Evolutionary conservation across 2,329 filamentous ascomycete species (phyloP).

Genomic region (Fusarium sp.): DNA sequence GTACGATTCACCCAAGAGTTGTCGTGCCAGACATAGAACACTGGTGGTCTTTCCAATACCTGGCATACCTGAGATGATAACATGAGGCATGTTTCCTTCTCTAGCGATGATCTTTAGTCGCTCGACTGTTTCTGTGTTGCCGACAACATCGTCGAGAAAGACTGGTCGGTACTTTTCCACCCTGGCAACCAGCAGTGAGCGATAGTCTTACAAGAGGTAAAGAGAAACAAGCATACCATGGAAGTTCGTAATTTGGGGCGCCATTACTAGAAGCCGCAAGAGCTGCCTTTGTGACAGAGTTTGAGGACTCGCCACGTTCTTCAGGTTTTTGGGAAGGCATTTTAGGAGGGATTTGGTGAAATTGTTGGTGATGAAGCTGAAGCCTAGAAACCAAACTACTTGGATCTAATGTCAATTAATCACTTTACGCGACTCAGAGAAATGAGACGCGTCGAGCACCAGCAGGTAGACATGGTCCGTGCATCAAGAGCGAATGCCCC

Average conservation of each 20-base stretch:
- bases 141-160: constrained; percentile 95
- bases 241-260: constrained; percentile 75
- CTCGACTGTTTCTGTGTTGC: constrained; percentile 97
- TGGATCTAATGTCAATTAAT: constrained; percentile 44
- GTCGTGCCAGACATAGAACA: constrained; percentile 90
- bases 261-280: constrained; percentile 64
- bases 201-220: constrained; percentile 1
- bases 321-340: constrained; percentile 65
- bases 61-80: constrained; percentile 99
- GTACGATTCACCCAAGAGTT: constrained; percentile 91
- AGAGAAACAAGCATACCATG: constrained; percentile 68
- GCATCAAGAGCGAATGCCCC: constrained; percentile 32
- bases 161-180: constrained; percentile 98
- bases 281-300: constrained; percentile 67
- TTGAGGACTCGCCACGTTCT: constrained; percentile 71
- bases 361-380: constrained; percentile 31
- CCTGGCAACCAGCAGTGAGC: constrained; percentile 64
- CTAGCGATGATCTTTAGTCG: constrained; percentile 97
- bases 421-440: constrained; percentile 54
- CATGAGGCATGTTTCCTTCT: constrained; percentile 98
- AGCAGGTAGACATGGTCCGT: constrained; percentile 42
- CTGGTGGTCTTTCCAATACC: constrained; percentile 99
- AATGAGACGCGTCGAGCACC: constrained; percentile 51
- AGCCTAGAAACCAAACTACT: constrained; percentile 24
- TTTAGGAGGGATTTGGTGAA: constrained; percentile 29